Evolutionary conservation across 2,329 filamentous ascomycete genomes (phyloP).

Genomic region (Stachybotrys elegans): DNA sequence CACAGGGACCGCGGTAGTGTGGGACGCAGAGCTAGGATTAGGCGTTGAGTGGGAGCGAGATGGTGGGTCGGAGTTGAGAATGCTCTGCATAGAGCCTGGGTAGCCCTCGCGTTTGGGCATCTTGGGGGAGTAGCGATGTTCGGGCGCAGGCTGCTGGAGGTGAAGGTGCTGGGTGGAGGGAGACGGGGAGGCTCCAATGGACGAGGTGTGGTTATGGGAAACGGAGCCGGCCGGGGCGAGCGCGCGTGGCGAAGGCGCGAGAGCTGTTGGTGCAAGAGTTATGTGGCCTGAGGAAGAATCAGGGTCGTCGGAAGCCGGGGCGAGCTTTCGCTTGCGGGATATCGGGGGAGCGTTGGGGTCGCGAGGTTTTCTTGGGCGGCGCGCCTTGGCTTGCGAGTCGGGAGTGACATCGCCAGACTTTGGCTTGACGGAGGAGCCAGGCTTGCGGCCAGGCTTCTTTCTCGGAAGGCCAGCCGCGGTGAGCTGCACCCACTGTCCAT

Average conservation of each 20-base stretch:
- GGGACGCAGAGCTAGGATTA: slow-evolving; percentile 32
- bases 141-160: slow-evolving; percentile 18
- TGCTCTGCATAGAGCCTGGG: slow-evolving; percentile 49
- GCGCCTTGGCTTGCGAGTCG: slow-evolving; percentile 3
- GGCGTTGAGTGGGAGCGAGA: slow-evolving; percentile 33
- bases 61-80: slow-evolving; percentile 46
- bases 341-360: slow-evolving; percentile 54
- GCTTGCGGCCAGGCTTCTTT: slow-evolving; percentile 62
- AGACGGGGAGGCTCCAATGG: slow-evolving; percentile 8
- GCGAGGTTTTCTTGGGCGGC: slow-evolving; percentile 41
- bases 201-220: slow-evolving; percentile 18
- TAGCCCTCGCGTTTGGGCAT: slow-evolving; percentile 47
- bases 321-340: slow-evolving; percentile 50
- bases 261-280: slow-evolving; percentile 24
- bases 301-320: slow-evolving; percentile 32
- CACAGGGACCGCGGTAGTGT: slow-evolving; percentile 37
- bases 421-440: slow-evolving; percentile 48
- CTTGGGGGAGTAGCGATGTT: slow-evolving; percentile 36
- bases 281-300: slow-evolving; percentile 29
- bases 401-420: slow-evolving; percentile 34
- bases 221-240: slow-evolving; percentile 17
- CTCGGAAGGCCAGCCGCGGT: slow-evolving; percentile 54
- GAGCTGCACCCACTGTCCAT: slow-evolving; percentile 40
- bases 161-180: slow-evolving; percentile 17
- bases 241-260: slow-evolving; percentile 18